Percentiles rank a stretch among this genome's conserved stretches.
These are phyloP conservation scores for Ceratocystis albifundus DNA, from an alignment of 2,329 filamentous ascomycete species.

Conservation along the genomic window DNA sequence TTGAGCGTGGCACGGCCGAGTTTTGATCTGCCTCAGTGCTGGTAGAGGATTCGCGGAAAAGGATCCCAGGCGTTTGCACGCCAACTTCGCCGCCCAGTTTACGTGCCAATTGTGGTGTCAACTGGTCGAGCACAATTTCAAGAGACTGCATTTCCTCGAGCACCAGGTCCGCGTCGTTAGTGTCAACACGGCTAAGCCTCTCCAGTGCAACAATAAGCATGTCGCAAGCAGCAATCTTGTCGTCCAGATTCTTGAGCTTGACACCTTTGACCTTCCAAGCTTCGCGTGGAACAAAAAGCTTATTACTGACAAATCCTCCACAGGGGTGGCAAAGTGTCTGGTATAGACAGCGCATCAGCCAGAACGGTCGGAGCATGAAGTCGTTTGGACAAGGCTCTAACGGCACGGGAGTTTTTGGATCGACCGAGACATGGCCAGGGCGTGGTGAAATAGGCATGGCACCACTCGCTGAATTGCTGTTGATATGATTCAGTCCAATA, in stretches of 20 bases:
- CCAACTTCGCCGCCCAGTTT: conserved; percentile 92
- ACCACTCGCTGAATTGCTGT: conserved; percentile 11
- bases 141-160: conserved; percentile 88
- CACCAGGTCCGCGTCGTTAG: conserved; percentile 79
- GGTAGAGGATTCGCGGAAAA: conserved; percentile 60
- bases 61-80: conserved; percentile 55
- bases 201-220: conserved; percentile 77
- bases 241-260: conserved; percentile 81
- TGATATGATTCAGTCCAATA: conserved; percentile 54
- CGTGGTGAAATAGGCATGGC: conserved; percentile 30
- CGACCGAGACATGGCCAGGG: conserved; percentile 50
- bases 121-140: conserved; percentile 75
- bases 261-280: conserved; percentile 91
- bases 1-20: conserved; percentile 40
- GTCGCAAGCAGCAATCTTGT: conserved; percentile 89
- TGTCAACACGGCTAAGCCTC: conserved; percentile 74
- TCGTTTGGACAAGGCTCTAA: conserved; percentile 88
- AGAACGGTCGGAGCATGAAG: conserved; percentile 83
- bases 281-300: conserved; percentile 82
- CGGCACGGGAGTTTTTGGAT: conserved; percentile 51
- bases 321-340: conserved; percentile 84
- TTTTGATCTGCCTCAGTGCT: conserved; percentile 36
- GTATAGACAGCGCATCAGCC: conserved; percentile 90
- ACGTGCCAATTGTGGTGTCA: conserved; percentile 62
- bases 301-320: conserved; percentile 82